These are phyloP conservation scores for Aspergillus quadrilineatus DNA, from an alignment of 2,329 filamentous ascomycete species.

Conservation along the genomic window DNA sequence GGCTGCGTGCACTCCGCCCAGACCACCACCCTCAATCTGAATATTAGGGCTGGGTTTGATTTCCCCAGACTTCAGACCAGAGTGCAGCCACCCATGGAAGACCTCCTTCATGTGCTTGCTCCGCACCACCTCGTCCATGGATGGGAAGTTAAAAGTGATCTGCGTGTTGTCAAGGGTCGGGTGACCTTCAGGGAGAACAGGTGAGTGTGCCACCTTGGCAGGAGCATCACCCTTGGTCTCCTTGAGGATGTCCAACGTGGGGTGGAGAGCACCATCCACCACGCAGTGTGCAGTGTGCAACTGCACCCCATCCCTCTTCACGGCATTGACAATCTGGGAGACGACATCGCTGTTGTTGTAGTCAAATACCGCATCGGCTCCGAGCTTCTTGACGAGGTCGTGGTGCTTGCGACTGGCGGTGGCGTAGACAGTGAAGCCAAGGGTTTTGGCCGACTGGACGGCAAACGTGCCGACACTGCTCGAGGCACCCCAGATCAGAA, in stretches of 20 bases:
- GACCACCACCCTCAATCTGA: slow-evolving; percentile 18
- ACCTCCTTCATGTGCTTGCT: slow-evolving; percentile 11
- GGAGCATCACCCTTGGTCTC: slow-evolving; percentile 19
- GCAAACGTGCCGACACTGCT: slow-evolving; percentile 17
- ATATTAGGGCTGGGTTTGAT: slow-evolving; percentile 22
- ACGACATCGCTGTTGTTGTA: slow-evolving; percentile 37
- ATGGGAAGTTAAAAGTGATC: slow-evolving; percentile 15
- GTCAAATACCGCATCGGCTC: slow-evolving; percentile 42
- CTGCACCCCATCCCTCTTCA: slow-evolving; percentile 21
- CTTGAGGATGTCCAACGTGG: slow-evolving; percentile 21
- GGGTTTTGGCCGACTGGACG: slow-evolving; percentile 38
- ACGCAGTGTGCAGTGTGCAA: slow-evolving; percentile 18
- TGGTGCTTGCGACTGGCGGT: slow-evolving; percentile 43
- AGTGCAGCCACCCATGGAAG: slow-evolving; percentile 22
- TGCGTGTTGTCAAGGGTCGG: slow-evolving; percentile 14
- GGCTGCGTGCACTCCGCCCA: slow-evolving; percentile 20
- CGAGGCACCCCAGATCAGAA: slow-evolving; percentile 17
- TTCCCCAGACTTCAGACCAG: slow-evolving; percentile 15
- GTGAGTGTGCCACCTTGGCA: slow-evolving; percentile 19
- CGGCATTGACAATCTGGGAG: slow-evolving; percentile 27
- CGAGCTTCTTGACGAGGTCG: slow-evolving; percentile 37
- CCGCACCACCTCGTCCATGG: slow-evolving; percentile 12
- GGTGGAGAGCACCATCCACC: slow-evolving; percentile 17
- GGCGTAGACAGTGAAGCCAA: slow-evolving; percentile 42
- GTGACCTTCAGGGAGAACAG: slow-evolving; percentile 13